A percentile compares a stretch with the other conserved stretches of the same genome.
Conservation (phyloP, 2,329 filamentous ascomycete genomes). For the Neonectria hederae region DNA sequence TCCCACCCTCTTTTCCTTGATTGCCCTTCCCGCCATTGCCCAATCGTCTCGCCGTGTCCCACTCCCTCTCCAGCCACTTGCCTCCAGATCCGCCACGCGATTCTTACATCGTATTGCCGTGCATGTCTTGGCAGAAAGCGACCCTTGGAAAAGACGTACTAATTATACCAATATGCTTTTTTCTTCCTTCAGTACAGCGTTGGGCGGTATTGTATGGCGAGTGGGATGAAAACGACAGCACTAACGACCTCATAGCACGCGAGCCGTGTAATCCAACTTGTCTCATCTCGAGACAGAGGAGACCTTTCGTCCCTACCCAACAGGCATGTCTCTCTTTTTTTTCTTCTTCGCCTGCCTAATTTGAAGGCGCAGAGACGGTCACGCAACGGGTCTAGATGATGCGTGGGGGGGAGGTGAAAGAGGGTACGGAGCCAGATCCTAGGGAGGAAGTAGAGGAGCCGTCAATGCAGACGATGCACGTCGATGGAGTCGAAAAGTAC, state of each 20-base stretch:
- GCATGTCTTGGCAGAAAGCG: conserved; percentile 7
- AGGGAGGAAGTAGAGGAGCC: conserved; percentile 9
- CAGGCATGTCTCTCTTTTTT: background rate
- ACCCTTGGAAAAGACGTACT: background rate
- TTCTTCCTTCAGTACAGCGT: background rate
- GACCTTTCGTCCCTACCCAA: background rate
- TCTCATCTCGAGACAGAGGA: conserved; percentile 20
- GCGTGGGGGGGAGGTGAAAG: conserved; percentile 5
- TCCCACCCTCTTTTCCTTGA: conserved; percentile 7
- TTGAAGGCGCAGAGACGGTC: background rate
- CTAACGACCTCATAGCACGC: background rate
- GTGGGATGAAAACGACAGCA: background rate
- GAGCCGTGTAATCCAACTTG: conserved; percentile 2
- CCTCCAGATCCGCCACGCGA: conserved; percentile 25
- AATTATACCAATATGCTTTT: background rate
- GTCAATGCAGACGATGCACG: conserved; percentile 19
- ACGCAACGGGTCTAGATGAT: background rate
- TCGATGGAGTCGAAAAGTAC: conserved; percentile 8
- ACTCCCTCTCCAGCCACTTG: conserved; percentile 7
- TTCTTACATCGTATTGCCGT: conserved; percentile 19
- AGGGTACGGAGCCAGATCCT: conserved; percentile 12
- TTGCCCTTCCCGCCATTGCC: conserved; percentile 18
- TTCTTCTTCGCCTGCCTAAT: background rate
- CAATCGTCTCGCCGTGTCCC: conserved; percentile 14
- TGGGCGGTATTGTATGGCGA: background rate